These are phyloP conservation scores for Pleurotus pulmonarius DNA, from an alignment of 768 basidiomycete species.

Conservation along the genomic window DNA sequence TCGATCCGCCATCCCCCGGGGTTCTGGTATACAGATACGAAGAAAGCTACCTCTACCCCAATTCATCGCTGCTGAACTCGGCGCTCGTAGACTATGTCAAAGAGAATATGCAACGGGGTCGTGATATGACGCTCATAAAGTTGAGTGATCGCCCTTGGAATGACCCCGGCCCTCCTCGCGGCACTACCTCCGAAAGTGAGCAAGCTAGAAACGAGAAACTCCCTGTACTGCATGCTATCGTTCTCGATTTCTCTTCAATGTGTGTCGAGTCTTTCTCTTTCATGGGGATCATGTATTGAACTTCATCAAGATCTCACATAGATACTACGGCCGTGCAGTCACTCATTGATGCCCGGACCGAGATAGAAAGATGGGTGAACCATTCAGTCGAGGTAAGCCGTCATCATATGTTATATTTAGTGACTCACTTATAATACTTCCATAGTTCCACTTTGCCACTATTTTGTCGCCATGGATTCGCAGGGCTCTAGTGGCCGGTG, in stretches of 20 bases:
- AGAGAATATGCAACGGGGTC: constrained; percentile 68
- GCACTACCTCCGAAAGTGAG: constrained; percentile 37
- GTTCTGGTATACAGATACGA: constrained; percentile 90
- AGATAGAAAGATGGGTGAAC: constrained; percentile 87
- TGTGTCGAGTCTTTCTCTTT: constrained; percentile 29
- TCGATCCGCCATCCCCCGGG: constrained; percentile 79
- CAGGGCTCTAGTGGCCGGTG: constrained; percentile 83
- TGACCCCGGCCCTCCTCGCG: constrained; percentile 70
- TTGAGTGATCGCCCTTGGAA: constrained; percentile 89
- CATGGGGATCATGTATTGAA: neutral
- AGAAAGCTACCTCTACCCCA: constrained; percentile 87
- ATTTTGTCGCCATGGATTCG: constrained; percentile 93
- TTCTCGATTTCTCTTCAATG: constrained; percentile 88
- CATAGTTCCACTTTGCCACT: constrained; percentile 90
- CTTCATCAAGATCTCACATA: constrained; percentile 61
- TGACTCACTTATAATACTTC: neutral
- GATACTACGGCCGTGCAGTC: constrained; percentile 93
- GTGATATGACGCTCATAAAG: constrained; percentile 61
- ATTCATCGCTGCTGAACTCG: constrained; percentile 65
- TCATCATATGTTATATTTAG: neutral
- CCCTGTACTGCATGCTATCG: constrained; percentile 78
- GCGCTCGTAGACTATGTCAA: constrained; percentile 81
- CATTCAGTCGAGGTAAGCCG: constrained; percentile 61
- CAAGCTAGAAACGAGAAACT: constrained; percentile 46
- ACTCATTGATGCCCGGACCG: constrained; percentile 81